Evolutionary conservation across 352 stramenopile species (phyloP).

Genomic region (Globisporangium nagaii): DNA sequence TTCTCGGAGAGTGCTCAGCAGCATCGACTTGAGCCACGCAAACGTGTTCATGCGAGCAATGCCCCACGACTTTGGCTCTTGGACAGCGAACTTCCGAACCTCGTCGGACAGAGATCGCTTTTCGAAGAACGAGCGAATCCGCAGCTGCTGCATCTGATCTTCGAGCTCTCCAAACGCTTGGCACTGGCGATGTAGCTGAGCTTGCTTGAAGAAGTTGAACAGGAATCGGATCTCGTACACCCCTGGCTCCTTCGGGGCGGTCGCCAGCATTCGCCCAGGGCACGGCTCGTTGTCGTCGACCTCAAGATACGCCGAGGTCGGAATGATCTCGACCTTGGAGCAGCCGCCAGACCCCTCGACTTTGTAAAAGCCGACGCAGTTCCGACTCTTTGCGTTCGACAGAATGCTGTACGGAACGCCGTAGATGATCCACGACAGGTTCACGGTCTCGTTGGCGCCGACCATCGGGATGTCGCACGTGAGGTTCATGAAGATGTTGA

Average conservation of each 20-base stretch:
- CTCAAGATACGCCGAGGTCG: slow-evolving; percentile 43
- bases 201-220: slow-evolving; percentile 63
- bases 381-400: slow-evolving; percentile 37
- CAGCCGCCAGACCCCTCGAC: slow-evolving; percentile 25
- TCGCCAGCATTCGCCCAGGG: slow-evolving; percentile 40
- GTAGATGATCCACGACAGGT: slow-evolving; percentile 52
- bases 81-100: slow-evolving; percentile 33
- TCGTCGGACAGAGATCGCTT: slow-evolving; percentile 38
- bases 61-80: slow-evolving; percentile 27
- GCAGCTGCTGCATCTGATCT: slow-evolving; percentile 58
- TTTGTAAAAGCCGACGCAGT: slow-evolving; percentile 57
- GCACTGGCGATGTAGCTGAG: slow-evolving; percentile 48
- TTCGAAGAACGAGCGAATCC: slow-evolving; percentile 49
- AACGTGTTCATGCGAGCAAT: slow-evolving; percentile 41
- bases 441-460: slow-evolving; percentile 34
- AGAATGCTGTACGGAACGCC: slow-evolving; percentile 42
- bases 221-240: slow-evolving; percentile 63
- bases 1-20: slow-evolving; percentile 39
- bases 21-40: slow-evolving; percentile 45
- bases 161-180: slow-evolving; percentile 51
- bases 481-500: slow-evolving; percentile 61
- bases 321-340: slow-evolving; percentile 45
- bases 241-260: slow-evolving; percentile 33
- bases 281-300: slow-evolving; percentile 27
- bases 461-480: slow-evolving; percentile 43